Conservation (phyloP, 1,284 basidiomycete species). For the Erythrobasidium hasegawianum region DNA sequence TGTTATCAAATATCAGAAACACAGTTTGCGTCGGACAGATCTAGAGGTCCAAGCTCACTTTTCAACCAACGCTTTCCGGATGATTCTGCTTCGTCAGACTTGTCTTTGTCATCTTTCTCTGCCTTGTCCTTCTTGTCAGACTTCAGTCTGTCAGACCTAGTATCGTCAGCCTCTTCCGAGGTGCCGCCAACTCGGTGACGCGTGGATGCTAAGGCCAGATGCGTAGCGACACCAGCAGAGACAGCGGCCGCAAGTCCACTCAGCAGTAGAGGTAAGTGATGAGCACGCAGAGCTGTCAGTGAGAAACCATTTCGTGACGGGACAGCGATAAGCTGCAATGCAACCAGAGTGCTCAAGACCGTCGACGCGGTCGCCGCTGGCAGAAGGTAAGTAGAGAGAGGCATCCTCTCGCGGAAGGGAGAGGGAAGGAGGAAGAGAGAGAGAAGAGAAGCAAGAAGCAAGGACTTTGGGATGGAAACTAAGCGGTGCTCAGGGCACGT, state of each 20-base stretch:
- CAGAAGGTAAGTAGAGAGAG: too few species aligned
- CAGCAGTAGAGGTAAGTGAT: not conserved
- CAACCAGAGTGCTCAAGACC: too few species aligned
- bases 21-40: not conserved
- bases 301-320: not conserved
- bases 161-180: not conserved
- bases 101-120: constrained; percentile 1
- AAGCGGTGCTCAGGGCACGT: too few species aligned
- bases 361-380: too few species aligned
- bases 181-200: not conserved
- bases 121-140: not conserved
- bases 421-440: too few species aligned
- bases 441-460: too few species aligned
- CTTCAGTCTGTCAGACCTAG: not conserved
- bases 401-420: too few species aligned
- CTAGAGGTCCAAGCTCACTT: not conserved
- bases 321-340: too few species aligned
- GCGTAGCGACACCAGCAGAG: not conserved
- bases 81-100: not conserved
- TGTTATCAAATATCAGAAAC: not conserved
- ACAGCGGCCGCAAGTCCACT: not conserved
- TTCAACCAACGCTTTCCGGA: constrained; percentile 4
- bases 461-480: too few species aligned
- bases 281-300: not conserved
- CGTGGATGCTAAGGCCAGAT: not conserved